These are phyloP conservation scores for Neofusicoccum ribis DNA, from an alignment of 2,329 filamentous ascomycete species.

Conservation along the genomic window DNA sequence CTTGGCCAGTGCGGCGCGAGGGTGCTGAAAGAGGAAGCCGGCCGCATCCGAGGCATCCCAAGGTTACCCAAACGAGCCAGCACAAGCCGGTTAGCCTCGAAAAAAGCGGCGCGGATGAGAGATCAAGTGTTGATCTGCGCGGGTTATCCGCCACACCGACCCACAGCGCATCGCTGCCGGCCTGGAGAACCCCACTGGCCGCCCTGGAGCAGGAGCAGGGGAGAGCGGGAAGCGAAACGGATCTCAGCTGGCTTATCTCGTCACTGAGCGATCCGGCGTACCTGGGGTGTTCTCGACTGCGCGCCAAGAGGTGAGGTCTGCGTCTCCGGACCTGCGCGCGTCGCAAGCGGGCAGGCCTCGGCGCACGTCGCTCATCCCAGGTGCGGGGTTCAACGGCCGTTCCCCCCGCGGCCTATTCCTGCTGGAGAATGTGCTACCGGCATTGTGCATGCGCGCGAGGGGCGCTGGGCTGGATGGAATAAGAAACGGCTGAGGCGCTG, in stretches of 20 bases:
- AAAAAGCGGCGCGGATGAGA: constrained; percentile 12
- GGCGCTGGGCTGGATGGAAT: constrained; percentile 6
- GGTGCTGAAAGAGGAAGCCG: constrained; percentile 5
- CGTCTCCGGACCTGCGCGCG: neutral
- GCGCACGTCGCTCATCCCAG: neutral
- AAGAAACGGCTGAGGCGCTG: constrained; percentile 14
- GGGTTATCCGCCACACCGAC: constrained; percentile 6
- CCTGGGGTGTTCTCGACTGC: neutral
- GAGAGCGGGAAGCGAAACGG: neutral
- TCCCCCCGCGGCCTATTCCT: neutral
- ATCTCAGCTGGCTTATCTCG: neutral
- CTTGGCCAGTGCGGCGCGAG: constrained; percentile 3
- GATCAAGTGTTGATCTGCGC: constrained; percentile 15
- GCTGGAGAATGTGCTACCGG: constrained; percentile 5
- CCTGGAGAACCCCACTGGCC: constrained; percentile 13
- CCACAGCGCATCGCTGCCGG: constrained; percentile 7
- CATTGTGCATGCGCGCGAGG: neutral
- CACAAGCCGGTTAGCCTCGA: neutral
- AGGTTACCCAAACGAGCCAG: neutral
- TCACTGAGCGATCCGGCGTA: neutral
- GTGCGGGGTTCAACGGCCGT: neutral
- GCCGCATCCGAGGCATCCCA: neutral
- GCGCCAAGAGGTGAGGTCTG: neutral
- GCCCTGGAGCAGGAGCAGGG: neutral
- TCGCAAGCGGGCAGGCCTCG: neutral